Evolutionary conservation across 169 alveolate species (phyloP).

Genomic region (Plasmodium vivax): DNA sequence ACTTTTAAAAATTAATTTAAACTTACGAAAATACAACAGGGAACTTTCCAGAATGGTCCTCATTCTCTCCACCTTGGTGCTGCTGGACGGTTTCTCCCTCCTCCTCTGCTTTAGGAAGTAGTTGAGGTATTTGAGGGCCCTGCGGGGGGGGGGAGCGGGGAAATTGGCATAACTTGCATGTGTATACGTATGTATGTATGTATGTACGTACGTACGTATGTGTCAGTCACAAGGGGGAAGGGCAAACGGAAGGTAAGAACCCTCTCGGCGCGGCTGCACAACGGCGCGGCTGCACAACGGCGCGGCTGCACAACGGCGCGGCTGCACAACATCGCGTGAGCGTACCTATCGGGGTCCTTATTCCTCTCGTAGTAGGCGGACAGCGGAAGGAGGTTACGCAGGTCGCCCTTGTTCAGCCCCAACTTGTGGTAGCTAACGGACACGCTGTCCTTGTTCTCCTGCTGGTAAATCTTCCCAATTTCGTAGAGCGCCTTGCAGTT

Average conservation of each 20-base stretch:
- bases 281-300: too few species aligned
- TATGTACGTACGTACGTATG: too few species aligned
- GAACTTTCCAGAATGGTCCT: constrained; percentile 25
- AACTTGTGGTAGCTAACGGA: constrained; percentile 17
- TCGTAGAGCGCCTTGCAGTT: constrained; percentile 56
- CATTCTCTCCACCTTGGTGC: constrained; percentile 47
- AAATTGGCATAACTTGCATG: neutral
- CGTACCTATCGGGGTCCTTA: constrained; percentile 22
- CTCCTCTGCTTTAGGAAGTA: constrained; percentile 41
- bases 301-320: too few species aligned
- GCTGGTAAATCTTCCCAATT: constrained; percentile 52
- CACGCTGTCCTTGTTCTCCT: constrained; percentile 47
- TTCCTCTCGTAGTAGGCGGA: constrained; percentile 34
- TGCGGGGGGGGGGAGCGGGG: neutral
- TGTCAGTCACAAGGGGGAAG: too few species aligned
- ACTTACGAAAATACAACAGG: constrained; percentile 51
- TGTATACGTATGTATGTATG: neutral
- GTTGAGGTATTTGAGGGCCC: constrained; percentile 63
- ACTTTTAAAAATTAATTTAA: constrained; percentile 63
- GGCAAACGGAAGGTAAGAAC: neutral
- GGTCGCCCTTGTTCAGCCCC: constrained; percentile 59
- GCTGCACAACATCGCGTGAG: neutral
- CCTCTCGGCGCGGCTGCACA: too few species aligned
- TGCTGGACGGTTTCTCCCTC: constrained; percentile 23
- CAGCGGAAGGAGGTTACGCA: constrained; percentile 39